Percentiles rank a stretch among this genome's conserved stretches.
Conservation (phyloP, 306 rosid species). For the Inga oerstediana region DNA sequence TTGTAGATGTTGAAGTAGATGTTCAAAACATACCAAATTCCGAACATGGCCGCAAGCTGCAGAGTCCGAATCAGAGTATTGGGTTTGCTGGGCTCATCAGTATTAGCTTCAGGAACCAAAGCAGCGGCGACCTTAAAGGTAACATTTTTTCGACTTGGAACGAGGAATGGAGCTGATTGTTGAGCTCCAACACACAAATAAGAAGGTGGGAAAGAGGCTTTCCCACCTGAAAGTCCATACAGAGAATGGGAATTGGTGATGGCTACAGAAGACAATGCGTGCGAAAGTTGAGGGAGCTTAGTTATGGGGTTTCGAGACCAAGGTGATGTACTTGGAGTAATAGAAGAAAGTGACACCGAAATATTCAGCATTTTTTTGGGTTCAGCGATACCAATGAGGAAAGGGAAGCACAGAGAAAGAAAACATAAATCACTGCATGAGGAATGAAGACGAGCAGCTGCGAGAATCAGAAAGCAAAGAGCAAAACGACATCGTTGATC, state of each 20-base stretch:
- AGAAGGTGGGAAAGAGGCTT: slow-evolving; percentile 26
- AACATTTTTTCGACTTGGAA: slow-evolving; percentile 30
- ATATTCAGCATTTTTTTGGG: slow-evolving; percentile 41
- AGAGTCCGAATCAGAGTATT: slow-evolving; percentile 34
- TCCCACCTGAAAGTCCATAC: slow-evolving; percentile 17
- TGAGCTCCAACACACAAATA: slow-evolving; percentile 13
- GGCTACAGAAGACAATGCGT: not conserved
- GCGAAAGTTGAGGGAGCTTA: not conserved
- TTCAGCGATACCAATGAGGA: not conserved
- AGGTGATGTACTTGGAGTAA: slow-evolving; percentile 30
- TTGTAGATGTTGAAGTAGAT: slow-evolving; percentile 76
- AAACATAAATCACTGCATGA: slow-evolving; percentile 29
- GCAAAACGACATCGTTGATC: not conserved
- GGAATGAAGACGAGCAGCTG: not conserved
- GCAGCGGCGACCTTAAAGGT: slow-evolving; percentile 48
- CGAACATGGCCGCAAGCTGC: slow-evolving; percentile 70
- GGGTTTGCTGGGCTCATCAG: slow-evolving; percentile 37
- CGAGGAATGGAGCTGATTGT: slow-evolving; percentile 35
- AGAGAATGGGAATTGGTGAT: slow-evolving; percentile 10
- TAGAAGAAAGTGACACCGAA: slow-evolving; percentile 33
- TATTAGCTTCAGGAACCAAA: slow-evolving; percentile 40
- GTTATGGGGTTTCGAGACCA: not conserved
- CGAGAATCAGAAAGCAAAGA: not conserved
- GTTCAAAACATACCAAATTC: slow-evolving; percentile 73
- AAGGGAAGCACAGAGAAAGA: not conserved